These are phyloP conservation scores for Quercus lobata DNA, from an alignment of 331 rosid genomes.

Conservation along the genomic window DNA sequence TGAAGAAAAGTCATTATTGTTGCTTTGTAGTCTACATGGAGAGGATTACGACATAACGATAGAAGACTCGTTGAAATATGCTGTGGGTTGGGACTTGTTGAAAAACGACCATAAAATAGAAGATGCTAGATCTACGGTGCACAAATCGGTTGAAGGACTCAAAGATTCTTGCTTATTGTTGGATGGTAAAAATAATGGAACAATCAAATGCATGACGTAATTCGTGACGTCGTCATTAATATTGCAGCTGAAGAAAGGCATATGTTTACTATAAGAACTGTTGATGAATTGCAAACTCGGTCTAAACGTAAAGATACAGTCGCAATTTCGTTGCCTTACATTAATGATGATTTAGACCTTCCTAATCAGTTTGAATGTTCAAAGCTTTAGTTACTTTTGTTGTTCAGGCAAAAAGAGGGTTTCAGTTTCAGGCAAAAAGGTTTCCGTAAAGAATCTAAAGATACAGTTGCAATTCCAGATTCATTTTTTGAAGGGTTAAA, in stretches of 20 bases:
- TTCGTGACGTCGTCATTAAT: slow-evolving; percentile 29
- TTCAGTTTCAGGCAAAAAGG: no score
- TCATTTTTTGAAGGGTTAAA: slow-evolving; percentile 21
- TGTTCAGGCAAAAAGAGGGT: no score
- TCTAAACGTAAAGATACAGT: slow-evolving; percentile 12
- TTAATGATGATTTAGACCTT: slow-evolving; percentile 10
- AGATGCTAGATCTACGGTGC: background rate
- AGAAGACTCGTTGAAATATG: slow-evolving; percentile 8
- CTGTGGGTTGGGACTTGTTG: slow-evolving; percentile 1
- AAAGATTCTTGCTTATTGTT: slow-evolving; percentile 22
- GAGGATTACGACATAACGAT: background rate
- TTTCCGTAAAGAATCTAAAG: no score
- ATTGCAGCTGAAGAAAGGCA: slow-evolving; percentile 20
- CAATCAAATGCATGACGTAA: slow-evolving; percentile 41
- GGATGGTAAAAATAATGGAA: slow-evolving; percentile 1
- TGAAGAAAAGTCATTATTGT: slow-evolving; percentile 7
- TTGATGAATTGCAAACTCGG: slow-evolving; percentile 18
- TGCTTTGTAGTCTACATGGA: slow-evolving; percentile 15
- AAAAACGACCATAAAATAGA: rapidly evolving
- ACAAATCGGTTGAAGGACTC: background rate
- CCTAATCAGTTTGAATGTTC: slow-evolving; percentile 21
- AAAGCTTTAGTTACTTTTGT: slow-evolving; percentile 30
- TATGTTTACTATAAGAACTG: slow-evolving; percentile 16
- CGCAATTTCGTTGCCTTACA: slow-evolving; percentile 16
- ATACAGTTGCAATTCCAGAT: no score